Percentiles rank a stretch among this genome's conserved stretches.
Evolutionary conservation across 1,139 yeast species (phyloP).

Genomic region (Chernovozyma sophiae-reginae): DNA sequence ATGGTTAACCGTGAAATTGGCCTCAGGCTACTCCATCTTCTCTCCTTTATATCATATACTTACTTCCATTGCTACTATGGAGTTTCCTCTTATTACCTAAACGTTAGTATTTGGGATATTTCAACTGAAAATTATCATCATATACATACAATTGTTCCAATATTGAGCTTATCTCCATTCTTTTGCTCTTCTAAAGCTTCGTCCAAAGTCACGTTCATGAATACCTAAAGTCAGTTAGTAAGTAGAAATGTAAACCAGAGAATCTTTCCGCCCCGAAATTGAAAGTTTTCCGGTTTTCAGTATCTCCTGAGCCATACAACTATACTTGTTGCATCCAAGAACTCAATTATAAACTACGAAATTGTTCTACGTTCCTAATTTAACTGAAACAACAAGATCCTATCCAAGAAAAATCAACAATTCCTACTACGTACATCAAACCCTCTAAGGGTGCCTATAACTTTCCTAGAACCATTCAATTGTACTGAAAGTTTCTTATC

Average conservation of each 20-base stretch:
- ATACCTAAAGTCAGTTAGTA: constrained; percentile 38
- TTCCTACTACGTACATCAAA: constrained; percentile 64
- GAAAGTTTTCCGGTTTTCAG: too few species aligned
- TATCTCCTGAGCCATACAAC: too few species aligned
- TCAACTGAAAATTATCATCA: background rate
- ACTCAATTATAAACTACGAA: too few species aligned
- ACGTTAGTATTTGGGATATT: constrained; percentile 20
- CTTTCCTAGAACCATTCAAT: constrained; percentile 69
- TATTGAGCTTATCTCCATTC: constrained; percentile 47
- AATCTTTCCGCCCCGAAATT: too few species aligned
- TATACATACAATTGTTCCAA: constrained; percentile 51
- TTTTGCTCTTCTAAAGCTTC: constrained; percentile 64
- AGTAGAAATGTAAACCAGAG: background rate
- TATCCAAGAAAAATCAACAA: too few species aligned
- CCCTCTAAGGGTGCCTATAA: constrained; percentile 72
- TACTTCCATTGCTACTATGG: constrained; percentile 56
- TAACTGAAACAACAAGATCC: too few species aligned
- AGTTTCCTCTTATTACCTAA: constrained; percentile 55
- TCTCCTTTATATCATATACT: too few species aligned
- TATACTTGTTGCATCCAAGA: too few species aligned
- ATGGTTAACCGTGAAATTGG: too few species aligned
- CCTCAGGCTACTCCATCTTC: too few species aligned
- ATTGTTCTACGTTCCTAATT: too few species aligned
- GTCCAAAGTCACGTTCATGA: constrained; percentile 68
- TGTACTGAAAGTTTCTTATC: constrained; percentile 69